These are phyloP conservation scores for Lachnellula cervina DNA, from an alignment of 2,329 filamentous ascomycete species.

Conservation along the genomic window DNA sequence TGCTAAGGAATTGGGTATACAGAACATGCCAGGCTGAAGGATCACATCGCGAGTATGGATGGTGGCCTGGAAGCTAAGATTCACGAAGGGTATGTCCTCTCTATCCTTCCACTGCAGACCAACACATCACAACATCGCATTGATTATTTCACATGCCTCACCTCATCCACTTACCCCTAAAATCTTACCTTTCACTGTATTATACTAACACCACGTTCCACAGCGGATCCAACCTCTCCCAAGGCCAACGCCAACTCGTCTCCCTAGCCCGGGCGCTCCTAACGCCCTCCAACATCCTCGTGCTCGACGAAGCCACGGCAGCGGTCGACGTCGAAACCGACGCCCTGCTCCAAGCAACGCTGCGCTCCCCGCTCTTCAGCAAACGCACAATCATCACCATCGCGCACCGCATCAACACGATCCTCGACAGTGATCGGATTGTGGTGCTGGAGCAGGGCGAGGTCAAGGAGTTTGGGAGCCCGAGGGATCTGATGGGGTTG, in stretches of 20 bases:
- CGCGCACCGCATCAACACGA: constrained; percentile 96
- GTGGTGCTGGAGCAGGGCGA: constrained; percentile 87
- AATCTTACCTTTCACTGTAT: constrained; percentile 6
- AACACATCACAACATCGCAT: constrained; percentile 2
- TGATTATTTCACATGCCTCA: constrained; percentile 2
- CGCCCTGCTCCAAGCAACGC: constrained; percentile 59
- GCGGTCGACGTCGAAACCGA: constrained; percentile 65
- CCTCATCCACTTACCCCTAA: constrained; percentile 1
- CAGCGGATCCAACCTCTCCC: constrained; percentile 85
- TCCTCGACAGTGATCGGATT: constrained; percentile 82
- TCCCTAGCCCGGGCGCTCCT: constrained; percentile 90
- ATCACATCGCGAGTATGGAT: constrained; percentile 80
- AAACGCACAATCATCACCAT: constrained; percentile 98
- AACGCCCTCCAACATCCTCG: constrained; percentile 93
- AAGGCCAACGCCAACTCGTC: constrained; percentile 90
- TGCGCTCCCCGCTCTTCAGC: constrained; percentile 65
- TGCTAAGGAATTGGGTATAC: constrained; percentile 36
- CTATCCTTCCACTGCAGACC: constrained; percentile 5
- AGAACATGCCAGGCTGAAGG: constrained; percentile 92
- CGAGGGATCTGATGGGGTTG: constrained; percentile 71
- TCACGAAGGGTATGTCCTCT: constrained; percentile 75
- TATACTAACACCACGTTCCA: constrained; percentile 3
- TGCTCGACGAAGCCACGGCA: constrained; percentile 94
- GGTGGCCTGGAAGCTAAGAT: constrained; percentile 87
- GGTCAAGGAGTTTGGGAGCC: constrained; percentile 90